Base-by-base conservation (phyloP, 768 basidiomycete genomes). In the Tephrocybe sp. region DNA sequence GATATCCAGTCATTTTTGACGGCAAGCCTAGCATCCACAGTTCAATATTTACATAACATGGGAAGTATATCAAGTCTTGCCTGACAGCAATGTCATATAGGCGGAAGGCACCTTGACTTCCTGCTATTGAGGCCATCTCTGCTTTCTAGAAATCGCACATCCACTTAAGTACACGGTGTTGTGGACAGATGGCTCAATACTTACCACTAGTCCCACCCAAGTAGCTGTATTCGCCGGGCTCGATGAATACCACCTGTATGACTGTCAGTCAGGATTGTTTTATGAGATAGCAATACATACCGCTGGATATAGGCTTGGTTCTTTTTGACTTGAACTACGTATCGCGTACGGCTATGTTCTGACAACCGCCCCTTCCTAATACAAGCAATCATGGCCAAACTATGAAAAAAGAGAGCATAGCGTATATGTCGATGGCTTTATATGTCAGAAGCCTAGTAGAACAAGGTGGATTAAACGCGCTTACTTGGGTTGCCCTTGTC, bases 11-110 rank as follows among this genome's bases (percentile, higher is more conserved):
- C 82, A 47, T 86, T 79, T 54, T 82, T 81, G 11, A 80, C 75
- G 4, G 84, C 80, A 24, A 84, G 71, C 53, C 85, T 86, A 7
- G 44, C 9, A 35, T 26, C 34, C 9, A 49, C 27, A 44, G 9
- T 11, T 24, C 13, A 27, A 40, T 19, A 48, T 31, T 37, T 9
- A 11, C 21, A n/a, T 9, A 34, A 25, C 13, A 6, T 45, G 9
- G 15, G 19, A 9, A 15, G 32, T 12, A 12, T 26, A 27, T 26
- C 7, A 47, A 11, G 16, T 60, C 74, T 39, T 61, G 81, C 83
- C 78, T 84, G 19, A 86, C 80, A 11, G 87, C 86, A 13, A 79
- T 69, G 53, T 89, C 87, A 58, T 86, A 88, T 5, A 86, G 67
- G 54, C 77, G 79, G 61, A 84, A 80, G 1, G 86, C 82, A 47